Conservation (phyloP, 306 rosid genomes). For the Bauhinia variegata region DNA sequence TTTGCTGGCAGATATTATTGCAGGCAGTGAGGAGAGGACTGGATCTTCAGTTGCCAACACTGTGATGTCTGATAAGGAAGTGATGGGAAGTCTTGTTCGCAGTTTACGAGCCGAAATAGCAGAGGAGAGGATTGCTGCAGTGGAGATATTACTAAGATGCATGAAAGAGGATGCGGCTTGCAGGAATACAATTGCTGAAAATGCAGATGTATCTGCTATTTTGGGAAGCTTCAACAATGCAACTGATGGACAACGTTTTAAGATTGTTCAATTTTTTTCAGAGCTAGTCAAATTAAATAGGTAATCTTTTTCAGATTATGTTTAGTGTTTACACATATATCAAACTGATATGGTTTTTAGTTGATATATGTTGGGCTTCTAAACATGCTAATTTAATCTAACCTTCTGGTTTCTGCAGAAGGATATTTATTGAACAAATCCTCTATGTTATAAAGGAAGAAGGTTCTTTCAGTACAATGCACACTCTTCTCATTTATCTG, state of each 20-base stretch:
- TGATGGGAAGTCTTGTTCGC: conserved; percentile 47
- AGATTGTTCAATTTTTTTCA: conserved; percentile 62
- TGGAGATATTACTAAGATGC: conserved; percentile 72
- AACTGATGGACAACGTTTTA: conserved; percentile 62
- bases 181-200: conserved; percentile 72
- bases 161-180: conserved; percentile 79
- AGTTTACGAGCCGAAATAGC: background rate
- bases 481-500: conserved; percentile 71
- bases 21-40: conserved; percentile 52
- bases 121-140: conserved; percentile 79
- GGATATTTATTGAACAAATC: conserved; percentile 73
- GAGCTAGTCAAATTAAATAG: conserved; percentile 82
- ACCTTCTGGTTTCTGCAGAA: conserved; percentile 52
- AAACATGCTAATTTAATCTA: background rate
- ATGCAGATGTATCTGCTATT: conserved; percentile 66
- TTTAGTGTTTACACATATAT: background rate
- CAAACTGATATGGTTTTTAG: conserved; percentile 21
- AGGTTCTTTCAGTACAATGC: conserved; percentile 89
- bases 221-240: conserved; percentile 65
- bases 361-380: conserved; percentile 15
- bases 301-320: conserved; percentile 33
- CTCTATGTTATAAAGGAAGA: conserved; percentile 82
- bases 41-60: conserved; percentile 49
- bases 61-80: conserved; percentile 47
- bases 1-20: conserved; percentile 63